phyloP scores from a whole-genome alignment of 2,329 filamentous ascomycete genomes.

The Parastagonospora avenae region DNA sequence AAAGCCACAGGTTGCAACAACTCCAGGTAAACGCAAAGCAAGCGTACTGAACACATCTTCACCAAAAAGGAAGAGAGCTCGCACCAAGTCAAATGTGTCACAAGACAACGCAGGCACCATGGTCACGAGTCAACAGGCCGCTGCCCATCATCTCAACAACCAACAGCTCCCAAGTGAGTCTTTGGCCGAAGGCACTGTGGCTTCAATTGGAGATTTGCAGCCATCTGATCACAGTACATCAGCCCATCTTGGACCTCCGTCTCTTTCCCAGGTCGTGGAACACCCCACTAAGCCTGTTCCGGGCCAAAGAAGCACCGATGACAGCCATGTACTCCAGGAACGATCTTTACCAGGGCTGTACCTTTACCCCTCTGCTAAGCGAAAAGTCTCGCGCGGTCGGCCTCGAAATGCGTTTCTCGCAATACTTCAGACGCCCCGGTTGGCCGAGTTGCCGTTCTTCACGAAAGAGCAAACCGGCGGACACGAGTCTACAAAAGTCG shows the following conservation, averaged over 20 bases:
- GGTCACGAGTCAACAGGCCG: no score
- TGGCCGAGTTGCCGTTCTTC: conserved; percentile 47
- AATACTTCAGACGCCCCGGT: conserved; percentile 46
- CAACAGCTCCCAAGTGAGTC: no score
- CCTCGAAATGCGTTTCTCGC: conserved; percentile 51
- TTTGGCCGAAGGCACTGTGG: no score
- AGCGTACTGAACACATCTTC: not conserved
- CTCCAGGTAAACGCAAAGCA: not conserved
- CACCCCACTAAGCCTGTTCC: not conserved
- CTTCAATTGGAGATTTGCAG: no score
- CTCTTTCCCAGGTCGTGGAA: no score
- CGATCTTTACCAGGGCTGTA: conserved; percentile 47
- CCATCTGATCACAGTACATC: no score
- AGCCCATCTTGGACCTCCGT: no score
- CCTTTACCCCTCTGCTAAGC: conserved; percentile 53
- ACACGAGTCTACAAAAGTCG: not conserved
- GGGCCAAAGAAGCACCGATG: not conserved
- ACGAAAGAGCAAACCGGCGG: not conserved
- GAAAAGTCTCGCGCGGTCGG: conserved; percentile 43
- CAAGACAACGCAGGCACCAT: no score
- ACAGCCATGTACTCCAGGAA: conserved; percentile 25
- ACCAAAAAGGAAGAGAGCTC: not conserved
- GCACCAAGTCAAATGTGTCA: no score
- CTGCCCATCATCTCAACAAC: no score
- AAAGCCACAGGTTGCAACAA: not conserved